A percentile compares a stretch with the other conserved stretches of the same genome.
These are phyloP conservation scores for Aphanocladium album DNA, from an alignment of 2,329 filamentous ascomycete species.

Conservation along the genomic window DNA sequence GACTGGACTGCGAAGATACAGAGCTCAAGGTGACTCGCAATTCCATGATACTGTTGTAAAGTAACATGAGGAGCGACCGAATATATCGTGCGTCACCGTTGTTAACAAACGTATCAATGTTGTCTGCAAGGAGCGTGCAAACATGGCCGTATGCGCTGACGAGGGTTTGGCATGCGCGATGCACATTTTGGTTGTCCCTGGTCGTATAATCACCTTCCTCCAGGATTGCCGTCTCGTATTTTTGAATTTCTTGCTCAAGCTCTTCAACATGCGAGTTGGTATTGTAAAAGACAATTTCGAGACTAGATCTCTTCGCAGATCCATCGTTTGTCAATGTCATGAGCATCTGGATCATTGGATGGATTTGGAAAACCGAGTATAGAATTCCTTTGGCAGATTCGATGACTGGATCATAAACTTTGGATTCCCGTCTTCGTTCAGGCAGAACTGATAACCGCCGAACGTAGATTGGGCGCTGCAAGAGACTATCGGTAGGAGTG, in stretches of 20 bases:
- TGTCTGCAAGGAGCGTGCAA: slow-evolving; percentile 54
- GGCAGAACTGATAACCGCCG: slow-evolving; percentile 59
- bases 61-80: slow-evolving; percentile 56
- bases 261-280: slow-evolving; percentile 63
- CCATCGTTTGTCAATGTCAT: slow-evolving; percentile 58
- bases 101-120: slow-evolving; percentile 59
- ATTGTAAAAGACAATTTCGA: slow-evolving; percentile 64
- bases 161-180: slow-evolving; percentile 57
- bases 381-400: slow-evolving; percentile 63
- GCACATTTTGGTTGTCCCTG: slow-evolving; percentile 58
- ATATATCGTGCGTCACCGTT: slow-evolving; percentile 64
- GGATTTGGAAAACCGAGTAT: slow-evolving; percentile 63
- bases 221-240: slow-evolving; percentile 45
- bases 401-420: slow-evolving; percentile 54
- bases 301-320: slow-evolving; percentile 55
- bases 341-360: slow-evolving; percentile 62
- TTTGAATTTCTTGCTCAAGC: slow-evolving; percentile 59
- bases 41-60: slow-evolving; percentile 65
- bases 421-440: slow-evolving; percentile 58
- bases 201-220: slow-evolving; percentile 43
- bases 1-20: slow-evolving; percentile 23
- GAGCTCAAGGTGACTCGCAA: slow-evolving; percentile 50
- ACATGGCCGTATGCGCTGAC: slow-evolving; percentile 63
- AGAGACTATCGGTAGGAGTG: slow-evolving; percentile 53
- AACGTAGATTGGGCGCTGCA: slow-evolving; percentile 58